Conservation (phyloP, 352 stramenopile genomes). For the Globisporangium splendens region DNA sequence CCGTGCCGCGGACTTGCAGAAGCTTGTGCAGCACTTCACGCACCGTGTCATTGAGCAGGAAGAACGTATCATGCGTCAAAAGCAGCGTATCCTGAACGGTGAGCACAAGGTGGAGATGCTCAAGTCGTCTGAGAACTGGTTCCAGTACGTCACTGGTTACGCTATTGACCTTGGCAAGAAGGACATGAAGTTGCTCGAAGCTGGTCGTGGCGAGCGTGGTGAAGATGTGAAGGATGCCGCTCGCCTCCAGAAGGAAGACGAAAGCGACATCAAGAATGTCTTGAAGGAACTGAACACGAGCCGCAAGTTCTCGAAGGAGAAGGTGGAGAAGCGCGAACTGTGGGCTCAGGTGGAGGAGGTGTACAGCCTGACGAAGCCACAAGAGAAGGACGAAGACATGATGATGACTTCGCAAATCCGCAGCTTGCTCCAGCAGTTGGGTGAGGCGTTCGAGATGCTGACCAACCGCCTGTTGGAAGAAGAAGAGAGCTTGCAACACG, state of each 20-base stretch:
- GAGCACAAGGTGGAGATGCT: constrained; percentile 91
- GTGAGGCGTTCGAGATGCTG: constrained; percentile 87
- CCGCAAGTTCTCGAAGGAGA: constrained; percentile 63
- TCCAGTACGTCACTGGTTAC: constrained; percentile 83
- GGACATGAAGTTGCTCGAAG: constrained; percentile 79
- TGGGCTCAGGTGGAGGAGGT: constrained; percentile 85
- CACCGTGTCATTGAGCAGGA: constrained; percentile 88
- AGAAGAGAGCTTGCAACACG: constrained; percentile 82
- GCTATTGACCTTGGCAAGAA: constrained; percentile 75
- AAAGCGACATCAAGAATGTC: constrained; percentile 70
- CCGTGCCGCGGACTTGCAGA: constrained; percentile 79
- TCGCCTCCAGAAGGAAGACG: constrained; percentile 83
- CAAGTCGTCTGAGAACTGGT: constrained; percentile 88
- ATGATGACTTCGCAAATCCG: constrained; percentile 91
- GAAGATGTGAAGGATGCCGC: constrained; percentile 80
- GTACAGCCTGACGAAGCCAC: constrained; percentile 73
- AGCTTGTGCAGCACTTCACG: constrained; percentile 87
- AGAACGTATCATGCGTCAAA: constrained; percentile 88
- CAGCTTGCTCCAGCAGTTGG: constrained; percentile 79
- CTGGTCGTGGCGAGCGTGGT: constrained; percentile 50
- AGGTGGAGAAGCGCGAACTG: constrained; percentile 81
- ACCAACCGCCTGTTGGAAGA: constrained; percentile 83
- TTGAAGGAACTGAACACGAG: constrained; percentile 59
- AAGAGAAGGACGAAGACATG: constrained; percentile 90
- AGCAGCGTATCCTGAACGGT: constrained; percentile 86